These are phyloP conservation scores for Mucor velutinosus DNA, from an alignment of 371 early-diverging fungal species.

Conservation along the genomic window DNA sequence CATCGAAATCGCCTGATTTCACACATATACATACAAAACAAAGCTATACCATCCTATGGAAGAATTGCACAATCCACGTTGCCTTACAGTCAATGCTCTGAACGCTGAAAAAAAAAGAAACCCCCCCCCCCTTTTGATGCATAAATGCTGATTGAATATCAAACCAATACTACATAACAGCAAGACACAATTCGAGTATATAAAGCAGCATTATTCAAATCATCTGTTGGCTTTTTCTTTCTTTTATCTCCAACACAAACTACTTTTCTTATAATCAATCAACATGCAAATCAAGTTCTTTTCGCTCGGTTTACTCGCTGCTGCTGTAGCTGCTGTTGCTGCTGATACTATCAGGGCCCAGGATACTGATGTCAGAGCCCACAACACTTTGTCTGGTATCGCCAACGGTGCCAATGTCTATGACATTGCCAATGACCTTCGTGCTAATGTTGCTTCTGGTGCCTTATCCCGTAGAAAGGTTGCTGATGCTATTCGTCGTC, in stretches of 20 bases:
- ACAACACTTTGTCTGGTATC: background rate
- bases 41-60: background rate
- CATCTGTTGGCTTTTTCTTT: background rate
- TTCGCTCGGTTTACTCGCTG: slow-evolving; percentile 18
- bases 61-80: background rate
- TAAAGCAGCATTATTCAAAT: background rate
- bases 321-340: background rate
- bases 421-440: background rate
- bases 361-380: background rate
- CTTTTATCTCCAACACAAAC: background rate
- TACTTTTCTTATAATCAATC: background rate
- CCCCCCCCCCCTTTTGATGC: background rate
- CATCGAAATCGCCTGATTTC: background rate
- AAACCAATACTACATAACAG: background rate
- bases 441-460: background rate
- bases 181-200: background rate
- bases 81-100: background rate
- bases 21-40: background rate
- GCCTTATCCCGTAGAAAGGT: slow-evolving; percentile 4
- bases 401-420: background rate
- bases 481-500: slow-evolving; percentile 13
- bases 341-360: background rate
- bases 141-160: background rate
- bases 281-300: slow-evolving; percentile 21
- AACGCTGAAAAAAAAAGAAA: background rate